Conservation (phyloP, 139 green algal species). For the Coelastrella sp. region DNA sequence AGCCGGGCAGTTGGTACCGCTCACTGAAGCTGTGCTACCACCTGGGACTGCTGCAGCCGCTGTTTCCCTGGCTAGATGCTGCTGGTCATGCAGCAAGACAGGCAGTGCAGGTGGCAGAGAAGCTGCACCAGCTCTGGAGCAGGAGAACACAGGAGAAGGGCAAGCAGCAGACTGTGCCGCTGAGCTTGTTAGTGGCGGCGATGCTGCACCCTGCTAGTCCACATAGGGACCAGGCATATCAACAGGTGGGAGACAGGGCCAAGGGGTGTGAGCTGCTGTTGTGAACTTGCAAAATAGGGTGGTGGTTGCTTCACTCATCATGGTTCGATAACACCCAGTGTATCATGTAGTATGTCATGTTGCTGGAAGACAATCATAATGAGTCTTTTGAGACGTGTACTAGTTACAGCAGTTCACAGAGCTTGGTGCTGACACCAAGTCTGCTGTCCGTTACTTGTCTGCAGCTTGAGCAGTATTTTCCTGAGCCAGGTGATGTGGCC, state of each 20-base stretch:
- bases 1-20: constrained; percentile 23
- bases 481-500: not conserved
- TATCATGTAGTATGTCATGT: no score
- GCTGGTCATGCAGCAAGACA: not conserved
- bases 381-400: not conserved
- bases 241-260: not conserved
- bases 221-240: not conserved
- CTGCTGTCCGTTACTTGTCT: not conserved
- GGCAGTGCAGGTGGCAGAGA: constrained; percentile 29
- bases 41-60: constrained; percentile 40
- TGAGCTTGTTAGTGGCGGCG: constrained; percentile 27
- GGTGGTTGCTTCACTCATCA: not conserved
- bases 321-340: no score
- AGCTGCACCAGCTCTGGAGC: not conserved
- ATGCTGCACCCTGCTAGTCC: not conserved
- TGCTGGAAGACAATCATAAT: no score
- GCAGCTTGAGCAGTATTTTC: constrained; percentile 32
- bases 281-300: not conserved
- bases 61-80: constrained; percentile 44
- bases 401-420: not conserved
- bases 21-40: constrained; percentile 42
- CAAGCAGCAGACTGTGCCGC: not conserved
- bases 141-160: not conserved
- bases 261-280: not conserved
- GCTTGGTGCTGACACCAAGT: not conserved